Percentiles rank a stretch among this genome's conserved stretches.
phyloP scores from a whole-genome alignment of 2,329 filamentous ascomycete species.

The Rasamsonia emersonii region DNA sequence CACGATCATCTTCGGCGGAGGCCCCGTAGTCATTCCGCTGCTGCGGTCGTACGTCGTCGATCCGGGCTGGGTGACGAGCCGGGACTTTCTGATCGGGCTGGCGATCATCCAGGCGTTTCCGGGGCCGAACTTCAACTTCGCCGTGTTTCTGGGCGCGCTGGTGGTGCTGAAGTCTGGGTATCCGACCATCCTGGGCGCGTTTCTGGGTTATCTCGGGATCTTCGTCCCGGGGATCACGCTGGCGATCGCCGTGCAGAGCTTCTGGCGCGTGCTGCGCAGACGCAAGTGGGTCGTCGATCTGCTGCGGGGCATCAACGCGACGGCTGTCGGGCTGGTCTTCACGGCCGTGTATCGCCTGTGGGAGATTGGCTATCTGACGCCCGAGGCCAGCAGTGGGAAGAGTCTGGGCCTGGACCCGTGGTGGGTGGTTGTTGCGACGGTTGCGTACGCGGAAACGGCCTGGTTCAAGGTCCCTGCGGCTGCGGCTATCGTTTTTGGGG shows the following conservation, averaged over 20 bases:
- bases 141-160: slow-evolving; percentile 49
- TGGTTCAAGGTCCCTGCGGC: slow-evolving; percentile 41
- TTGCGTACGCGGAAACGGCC: slow-evolving; percentile 39
- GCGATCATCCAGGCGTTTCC: slow-evolving; percentile 65
- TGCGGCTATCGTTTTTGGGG: slow-evolving; percentile 39
- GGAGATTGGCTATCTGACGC: slow-evolving; percentile 53
- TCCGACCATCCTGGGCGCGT: slow-evolving; percentile 37
- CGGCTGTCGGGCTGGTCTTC: slow-evolving; percentile 54
- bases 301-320: slow-evolving; percentile 51
- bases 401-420: slow-evolving; percentile 52
- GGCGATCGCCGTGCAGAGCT: slow-evolving; percentile 32
- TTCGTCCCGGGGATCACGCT: slow-evolving; percentile 29
- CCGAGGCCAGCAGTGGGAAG: slow-evolving; percentile 39
- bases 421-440: slow-evolving; percentile 54
- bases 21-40: slow-evolving; percentile 57
- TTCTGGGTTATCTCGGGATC: slow-evolving; percentile 43
- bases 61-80: slow-evolving; percentile 60
- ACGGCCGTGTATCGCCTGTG: slow-evolving; percentile 57
- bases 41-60: slow-evolving; percentile 54
- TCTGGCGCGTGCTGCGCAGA: slow-evolving; percentile 46
- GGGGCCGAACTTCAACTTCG: slow-evolving; percentile 45
- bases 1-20: slow-evolving; percentile 58
- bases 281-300: slow-evolving; percentile 41
- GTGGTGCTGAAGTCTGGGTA: slow-evolving; percentile 29
- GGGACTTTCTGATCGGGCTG: slow-evolving; percentile 65